Evolutionary conservation across 257 asterid species (phyloP).

Genomic region (Gynochthodes officinalis): DNA sequence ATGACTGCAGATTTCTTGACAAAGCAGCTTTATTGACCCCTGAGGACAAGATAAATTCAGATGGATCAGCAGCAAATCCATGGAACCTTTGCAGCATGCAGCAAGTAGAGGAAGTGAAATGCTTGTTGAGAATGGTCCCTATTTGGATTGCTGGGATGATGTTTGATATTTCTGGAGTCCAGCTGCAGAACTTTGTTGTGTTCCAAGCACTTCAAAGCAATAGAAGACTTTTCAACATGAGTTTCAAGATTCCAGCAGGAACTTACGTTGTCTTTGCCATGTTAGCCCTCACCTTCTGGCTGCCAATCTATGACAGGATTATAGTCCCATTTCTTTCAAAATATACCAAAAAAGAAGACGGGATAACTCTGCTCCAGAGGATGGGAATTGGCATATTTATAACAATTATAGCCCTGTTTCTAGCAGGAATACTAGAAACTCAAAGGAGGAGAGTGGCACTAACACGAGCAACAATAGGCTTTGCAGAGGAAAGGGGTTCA

Average conservation of each 20-base stretch:
- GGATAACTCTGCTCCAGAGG: slow-evolving; percentile 27
- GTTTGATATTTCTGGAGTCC: slow-evolving; percentile 14
- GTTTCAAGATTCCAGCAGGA: slow-evolving; percentile 15
- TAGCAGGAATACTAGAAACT: slow-evolving; percentile 27
- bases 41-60: slow-evolving; percentile 22
- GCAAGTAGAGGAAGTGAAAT: slow-evolving; percentile 38
- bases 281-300: slow-evolving; percentile 29
- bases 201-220: slow-evolving; percentile 30
- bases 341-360: slow-evolving; percentile 20
- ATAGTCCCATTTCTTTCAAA: slow-evolving; percentile 24
- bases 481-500: slow-evolving; percentile 11
- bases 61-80: slow-evolving; percentile 31
- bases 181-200: slow-evolving; percentile 18
- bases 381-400: slow-evolving; percentile 34
- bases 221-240: not conserved
- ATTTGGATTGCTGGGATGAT: slow-evolving; percentile 28
- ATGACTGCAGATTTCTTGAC: slow-evolving; percentile 22
- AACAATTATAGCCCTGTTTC: slow-evolving; percentile 10
- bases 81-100: slow-evolving; percentile 34
- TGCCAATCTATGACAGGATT: slow-evolving; percentile 33
- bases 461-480: slow-evolving; percentile 18
- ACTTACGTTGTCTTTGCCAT: slow-evolving; percentile 22
- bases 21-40: slow-evolving; percentile 26
- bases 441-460: slow-evolving; percentile 23
- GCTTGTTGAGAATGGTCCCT: slow-evolving; percentile 26